phyloP scores from a whole-genome alignment of 2,329 filamentous ascomycete species.

The Beauveria sp. region DNA sequence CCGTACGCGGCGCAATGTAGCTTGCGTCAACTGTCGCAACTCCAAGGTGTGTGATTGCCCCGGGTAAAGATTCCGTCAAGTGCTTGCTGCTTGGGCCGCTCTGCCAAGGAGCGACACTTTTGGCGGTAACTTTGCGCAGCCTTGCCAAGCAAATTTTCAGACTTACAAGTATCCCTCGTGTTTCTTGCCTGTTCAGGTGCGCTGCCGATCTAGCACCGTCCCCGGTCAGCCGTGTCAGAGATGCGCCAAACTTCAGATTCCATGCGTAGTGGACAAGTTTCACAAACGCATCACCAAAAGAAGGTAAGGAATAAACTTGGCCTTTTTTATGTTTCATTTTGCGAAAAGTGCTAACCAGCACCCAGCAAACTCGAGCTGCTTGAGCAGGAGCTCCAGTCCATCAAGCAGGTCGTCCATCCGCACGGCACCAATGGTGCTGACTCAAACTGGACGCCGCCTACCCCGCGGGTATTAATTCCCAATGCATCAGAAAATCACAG shows the following conservation, averaged over 20 bases:
- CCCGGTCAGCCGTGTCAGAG: conserved; percentile 35
- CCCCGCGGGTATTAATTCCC: conserved; percentile 20
- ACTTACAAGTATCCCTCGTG: conserved; percentile 8
- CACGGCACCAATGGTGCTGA: conserved; percentile 16
- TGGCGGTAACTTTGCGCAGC: not conserved
- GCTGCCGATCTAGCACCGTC: conserved; percentile 33
- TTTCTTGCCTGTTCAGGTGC: conserved; percentile 26
- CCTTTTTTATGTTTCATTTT: not conserved
- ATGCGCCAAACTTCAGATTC: conserved; percentile 35
- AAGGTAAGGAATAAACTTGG: conserved; percentile 24
- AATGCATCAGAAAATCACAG: conserved; percentile 15
- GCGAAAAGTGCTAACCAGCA: not conserved
- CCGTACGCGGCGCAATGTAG: conserved; percentile 29
- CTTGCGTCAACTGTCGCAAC: conserved; percentile 31
- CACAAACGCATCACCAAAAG: conserved; percentile 39
- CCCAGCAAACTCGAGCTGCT: conserved; percentile 47
- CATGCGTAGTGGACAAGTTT: conserved; percentile 38
- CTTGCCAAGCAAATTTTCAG: conserved; percentile 5
- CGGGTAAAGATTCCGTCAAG: not conserved
- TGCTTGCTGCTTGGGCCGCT: not conserved
- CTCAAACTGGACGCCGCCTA: conserved; percentile 21
- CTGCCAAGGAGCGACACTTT: not conserved
- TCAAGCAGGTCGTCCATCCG: conserved; percentile 41
- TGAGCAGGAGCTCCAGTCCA: conserved; percentile 45
- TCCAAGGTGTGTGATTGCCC: conserved; percentile 27